Base-by-base conservation (phyloP, 2,329 filamentous ascomycete species). In the Clarireedia hainanense region DNA sequence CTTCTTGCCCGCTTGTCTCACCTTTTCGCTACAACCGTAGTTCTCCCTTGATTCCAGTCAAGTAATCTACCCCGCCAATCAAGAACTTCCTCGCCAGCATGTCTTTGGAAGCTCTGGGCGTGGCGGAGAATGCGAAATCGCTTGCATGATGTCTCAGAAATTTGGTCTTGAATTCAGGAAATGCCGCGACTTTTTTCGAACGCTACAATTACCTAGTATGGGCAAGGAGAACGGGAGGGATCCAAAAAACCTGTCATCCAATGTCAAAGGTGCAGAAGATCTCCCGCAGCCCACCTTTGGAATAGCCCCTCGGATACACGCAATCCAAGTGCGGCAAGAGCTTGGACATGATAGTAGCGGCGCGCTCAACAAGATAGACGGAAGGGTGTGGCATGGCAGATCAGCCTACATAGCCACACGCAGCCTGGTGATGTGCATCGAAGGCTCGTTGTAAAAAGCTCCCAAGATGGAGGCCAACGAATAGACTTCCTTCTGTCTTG, bases 401-500 rank as follows among this genome's bases (percentile, higher is more conserved):
- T 14, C 42, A n/a, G 15, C 17, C 17, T 45, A n/a, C 26, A 27
- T 36, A 47, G 30, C 26, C 39, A 55, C 47, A 37, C 53, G 51
- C 53, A 55, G 53, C 53, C 47, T 50, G 47, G 51, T 55, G 54
- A 52, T 56, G 40, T 56, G 47, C 47, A 49, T 49, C n/a, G 27
- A 15, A 47, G 46, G 9, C 27, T 10, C 7, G 27, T 30, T 30
- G 3, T 12, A 30, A 30, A 15, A 47, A 2, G 42, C 5, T n/a
- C 15, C 24, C 27, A 12, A 7, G 7, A 7, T 30, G 27, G 27
- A 47, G 47, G 17, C 20, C 20, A 24, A 49, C 20, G 40, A 23
- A 24, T 23, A 45, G 20, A 23, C 10, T 45, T 45, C 20, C 42
- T 45, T 45, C n/a, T 20, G n/a, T 17, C 10, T 7, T 45, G 42